A percentile compares a stretch with the other conserved stretches of the same genome.
phyloP scores from a whole-genome alignment of 208 protist genomes.

The Leishmania lainsoni region DNA sequence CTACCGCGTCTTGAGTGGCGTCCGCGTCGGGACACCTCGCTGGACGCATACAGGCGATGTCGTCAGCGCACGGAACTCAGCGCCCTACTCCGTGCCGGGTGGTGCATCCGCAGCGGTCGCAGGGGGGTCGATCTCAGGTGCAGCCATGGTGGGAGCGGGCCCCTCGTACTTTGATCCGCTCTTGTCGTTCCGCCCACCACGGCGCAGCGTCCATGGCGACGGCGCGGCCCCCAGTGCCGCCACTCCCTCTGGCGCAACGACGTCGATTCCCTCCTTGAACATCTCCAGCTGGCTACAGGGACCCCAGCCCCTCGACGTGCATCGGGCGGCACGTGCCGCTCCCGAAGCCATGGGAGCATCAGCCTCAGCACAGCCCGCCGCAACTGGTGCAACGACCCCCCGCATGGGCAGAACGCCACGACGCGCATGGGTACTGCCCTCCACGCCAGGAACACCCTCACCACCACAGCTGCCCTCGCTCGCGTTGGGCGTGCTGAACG shows the following conservation, averaged over 20 bases:
- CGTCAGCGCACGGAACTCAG: conserved; percentile 19
- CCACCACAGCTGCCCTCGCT: conserved; percentile 14
- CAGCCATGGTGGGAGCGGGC: neutral
- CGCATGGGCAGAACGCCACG: neutral
- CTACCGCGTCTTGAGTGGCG: conserved; percentile 44
- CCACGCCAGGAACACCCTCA: neutral
- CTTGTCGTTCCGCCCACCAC: conserved; percentile 9
- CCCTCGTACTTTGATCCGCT: conserved; percentile 19
- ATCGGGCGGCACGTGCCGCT: conserved; percentile 13
- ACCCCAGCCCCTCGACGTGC: conserved; percentile 30
- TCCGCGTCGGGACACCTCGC: conserved; percentile 28
- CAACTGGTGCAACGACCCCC: neutral
- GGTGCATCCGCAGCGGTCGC: neutral
- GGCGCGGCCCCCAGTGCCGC: neutral
- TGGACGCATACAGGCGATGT: conserved; percentile 19
- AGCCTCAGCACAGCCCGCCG: neutral
- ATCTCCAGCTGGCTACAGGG: conserved; percentile 34
- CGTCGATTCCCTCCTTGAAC: conserved; percentile 7
- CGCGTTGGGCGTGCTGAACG: neutral
- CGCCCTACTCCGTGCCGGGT: conserved; percentile 4
- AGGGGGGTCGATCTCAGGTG: neutral
- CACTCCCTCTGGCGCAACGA: neutral
- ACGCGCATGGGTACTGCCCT: neutral
- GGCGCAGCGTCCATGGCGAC: neutral
- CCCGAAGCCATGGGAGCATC: neutral